These are phyloP conservation scores for Grosmannia clavigera DNA, from an alignment of 2,329 filamentous ascomycete genomes.

Conservation along the genomic window DNA sequence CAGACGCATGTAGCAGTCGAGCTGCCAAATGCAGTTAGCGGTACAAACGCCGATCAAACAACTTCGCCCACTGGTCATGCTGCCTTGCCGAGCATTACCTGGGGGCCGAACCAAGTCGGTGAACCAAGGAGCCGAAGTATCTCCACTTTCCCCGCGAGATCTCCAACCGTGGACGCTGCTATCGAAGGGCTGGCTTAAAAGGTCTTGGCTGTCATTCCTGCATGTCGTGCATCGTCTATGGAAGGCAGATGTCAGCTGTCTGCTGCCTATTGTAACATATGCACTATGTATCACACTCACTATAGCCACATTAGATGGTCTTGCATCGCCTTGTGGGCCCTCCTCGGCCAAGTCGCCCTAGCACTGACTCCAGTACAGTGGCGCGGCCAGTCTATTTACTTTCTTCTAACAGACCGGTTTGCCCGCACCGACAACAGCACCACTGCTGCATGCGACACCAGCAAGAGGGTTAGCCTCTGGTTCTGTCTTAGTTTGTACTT, in stretches of 20 bases:
- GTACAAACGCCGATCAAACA: background rate
- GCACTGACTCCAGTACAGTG: slow-evolving; percentile 21
- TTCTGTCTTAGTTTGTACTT: background rate
- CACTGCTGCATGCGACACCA: slow-evolving; percentile 28
- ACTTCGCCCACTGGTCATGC: background rate
- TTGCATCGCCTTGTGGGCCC: background rate
- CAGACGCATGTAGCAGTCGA: background rate
- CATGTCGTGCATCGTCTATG: background rate
- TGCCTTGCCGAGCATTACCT: background rate
- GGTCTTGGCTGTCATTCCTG: background rate
- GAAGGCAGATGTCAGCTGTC: background rate
- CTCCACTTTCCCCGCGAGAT: background rate
- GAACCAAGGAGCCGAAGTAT: background rate
- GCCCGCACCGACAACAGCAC: slow-evolving; percentile 33
- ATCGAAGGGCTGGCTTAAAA: background rate
- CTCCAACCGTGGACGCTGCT: background rate
- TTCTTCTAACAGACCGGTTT: slow-evolving; percentile 44
- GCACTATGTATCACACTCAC: background rate
- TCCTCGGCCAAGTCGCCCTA: background rate
- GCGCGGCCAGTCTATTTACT: slow-evolving; percentile 45
- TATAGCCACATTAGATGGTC: background rate
- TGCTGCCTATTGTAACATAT: too few species aligned
- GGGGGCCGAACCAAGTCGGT: too few species aligned
- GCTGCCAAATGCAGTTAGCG: background rate
- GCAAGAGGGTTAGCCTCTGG: slow-evolving; percentile 10